Evolutionary conservation across 805 yeast species (phyloP).

Genomic region (Wickerhamiella azyma): DNA sequence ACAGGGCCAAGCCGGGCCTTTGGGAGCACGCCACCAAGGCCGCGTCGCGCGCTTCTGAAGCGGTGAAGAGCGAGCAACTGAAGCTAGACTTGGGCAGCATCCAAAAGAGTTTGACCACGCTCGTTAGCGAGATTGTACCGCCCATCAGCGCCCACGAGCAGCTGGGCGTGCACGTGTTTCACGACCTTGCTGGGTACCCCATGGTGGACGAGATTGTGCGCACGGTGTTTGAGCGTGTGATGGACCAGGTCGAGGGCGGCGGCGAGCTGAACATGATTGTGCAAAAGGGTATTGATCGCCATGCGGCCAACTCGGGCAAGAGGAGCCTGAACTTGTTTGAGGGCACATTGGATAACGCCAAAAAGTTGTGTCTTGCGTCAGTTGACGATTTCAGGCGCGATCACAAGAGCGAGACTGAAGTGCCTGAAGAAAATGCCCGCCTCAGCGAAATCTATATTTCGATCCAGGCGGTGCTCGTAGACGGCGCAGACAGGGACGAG

Average conservation of each 20-base stretch:
- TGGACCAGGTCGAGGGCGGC: constrained; percentile 61
- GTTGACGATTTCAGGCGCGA: constrained; percentile 50
- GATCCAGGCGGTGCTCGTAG: constrained; percentile 40
- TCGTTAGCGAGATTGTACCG: constrained; percentile 31
- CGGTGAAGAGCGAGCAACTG: constrained; percentile 18
- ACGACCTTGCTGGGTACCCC: constrained; percentile 34
- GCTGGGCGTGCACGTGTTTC: constrained; percentile 31
- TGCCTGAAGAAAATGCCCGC: constrained; percentile 14
- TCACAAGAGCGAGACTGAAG: constrained; percentile 19
- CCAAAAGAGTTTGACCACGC: constrained; percentile 27
- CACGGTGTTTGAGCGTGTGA: constrained; percentile 40
- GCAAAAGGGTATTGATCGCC: constrained; percentile 31
- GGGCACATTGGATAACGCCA: constrained; percentile 73
- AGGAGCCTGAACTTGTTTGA: constrained; percentile 53
- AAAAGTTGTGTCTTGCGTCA: constrained; percentile 77
- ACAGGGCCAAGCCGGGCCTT: constrained; percentile 26
- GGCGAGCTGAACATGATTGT: constrained; percentile 42
- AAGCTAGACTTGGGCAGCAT: constrained; percentile 16
- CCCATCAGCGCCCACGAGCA: constrained; percentile 33
- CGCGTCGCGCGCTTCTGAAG: constrained; percentile 17
- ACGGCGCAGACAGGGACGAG: constrained; percentile 4
- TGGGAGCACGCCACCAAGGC: constrained; percentile 30
- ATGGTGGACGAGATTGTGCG: constrained; percentile 36
- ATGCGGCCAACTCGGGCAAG: constrained; percentile 26
- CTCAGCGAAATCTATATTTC: constrained; percentile 55